Base-by-base conservation (phyloP, 1,284 basidiomycete species). In the Puccinia hordei region DNA sequence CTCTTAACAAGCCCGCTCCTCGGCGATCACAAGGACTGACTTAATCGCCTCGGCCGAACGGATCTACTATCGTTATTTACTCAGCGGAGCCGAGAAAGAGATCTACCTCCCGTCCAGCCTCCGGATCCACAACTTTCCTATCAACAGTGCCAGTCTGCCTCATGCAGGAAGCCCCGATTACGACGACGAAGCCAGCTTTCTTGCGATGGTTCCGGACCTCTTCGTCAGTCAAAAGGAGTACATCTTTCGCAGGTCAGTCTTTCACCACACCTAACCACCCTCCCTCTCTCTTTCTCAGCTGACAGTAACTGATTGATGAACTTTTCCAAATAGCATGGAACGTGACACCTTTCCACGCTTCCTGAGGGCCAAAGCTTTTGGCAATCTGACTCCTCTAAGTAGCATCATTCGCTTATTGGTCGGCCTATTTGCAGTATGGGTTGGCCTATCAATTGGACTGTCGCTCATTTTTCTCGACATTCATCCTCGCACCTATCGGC, bases 181-280 rank as follows among this genome's bases (percentile, higher is more conserved):
- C 82, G 87, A 90, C 83, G 88, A 89, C 55, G 92, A 95, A 85
- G 86, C 90, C 68, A 90, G 89, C 76, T 88, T 93, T 81, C 88
- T 98, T 89, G 91, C 95, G 0, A 91, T 93, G 82, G 91, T 99
- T 61, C 95, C 96, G 15, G 96, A 98, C 86, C 92, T 98, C 88
- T 99, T 98, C 88, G 94, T 98, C 85, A 88, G 91, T 1, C 96
- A 98, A 87, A 98, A 99, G 88, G 93, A 97, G 85, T 98, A 97
- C 85, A 94, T 95, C 84, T 97, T 96, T 89, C 89, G 93, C 76
- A 94, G 94, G 5, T 96, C 98, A 91, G 95, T 98, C 85, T 92
- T n/a, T n/a, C n/a, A n/a, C n/a, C n/a, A n/a, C n/a, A n/a, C n/a
- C n/a, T n/a, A n/a, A n/a, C 93, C n/a, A 98, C 96, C 88, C 94